These are phyloP conservation scores for Ceratocystis destructans DNA, from an alignment of 2,329 filamentous ascomycete genomes.

Conservation along the genomic window DNA sequence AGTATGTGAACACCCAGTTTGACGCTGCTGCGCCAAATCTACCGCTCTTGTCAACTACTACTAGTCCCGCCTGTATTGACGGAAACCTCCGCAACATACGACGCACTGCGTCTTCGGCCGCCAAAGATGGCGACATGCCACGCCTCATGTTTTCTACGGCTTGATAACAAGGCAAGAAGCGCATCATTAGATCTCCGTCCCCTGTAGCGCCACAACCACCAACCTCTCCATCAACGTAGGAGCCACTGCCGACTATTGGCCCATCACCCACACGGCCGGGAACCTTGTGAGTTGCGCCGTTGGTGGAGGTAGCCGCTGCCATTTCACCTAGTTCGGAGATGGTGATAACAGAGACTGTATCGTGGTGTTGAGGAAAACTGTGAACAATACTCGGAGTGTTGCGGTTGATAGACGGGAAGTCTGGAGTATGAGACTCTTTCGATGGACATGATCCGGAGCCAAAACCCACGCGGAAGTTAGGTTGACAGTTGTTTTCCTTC, in stretches of 20 bases:
- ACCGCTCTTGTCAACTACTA: constrained; percentile 37
- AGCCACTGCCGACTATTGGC: constrained; percentile 40
- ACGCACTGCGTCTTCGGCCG: constrained; percentile 37
- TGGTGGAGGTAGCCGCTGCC: constrained; percentile 43
- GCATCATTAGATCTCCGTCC: constrained; percentile 45
- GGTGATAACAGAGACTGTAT: constrained; percentile 41
- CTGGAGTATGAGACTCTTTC: constrained; percentile 37
- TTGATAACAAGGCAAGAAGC: constrained; percentile 44
- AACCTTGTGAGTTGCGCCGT: constrained; percentile 40
- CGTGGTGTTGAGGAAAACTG: constrained; percentile 34
- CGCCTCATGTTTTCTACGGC: constrained; percentile 39
- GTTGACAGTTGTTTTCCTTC: constrained; percentile 32
- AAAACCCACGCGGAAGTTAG: constrained; percentile 38
- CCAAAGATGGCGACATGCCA: constrained; percentile 35
- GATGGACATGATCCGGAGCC: constrained; percentile 30
- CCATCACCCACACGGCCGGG: constrained; percentile 43
- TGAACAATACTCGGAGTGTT: constrained; percentile 37
- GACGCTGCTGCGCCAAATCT: constrained; percentile 38
- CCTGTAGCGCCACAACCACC: constrained; percentile 44
- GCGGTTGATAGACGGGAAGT: constrained; percentile 29
- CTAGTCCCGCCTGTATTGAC: constrained; percentile 34
- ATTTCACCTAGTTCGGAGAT: constrained; percentile 33
- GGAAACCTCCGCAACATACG: constrained; percentile 38
- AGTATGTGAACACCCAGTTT: constrained; percentile 42
- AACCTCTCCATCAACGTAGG: constrained; percentile 40